Evolutionary conservation across 2,329 filamentous ascomycete species (phyloP), one percentile per base, ranked within the genome.

Genomic region (Phialophora tarda): DNA sequence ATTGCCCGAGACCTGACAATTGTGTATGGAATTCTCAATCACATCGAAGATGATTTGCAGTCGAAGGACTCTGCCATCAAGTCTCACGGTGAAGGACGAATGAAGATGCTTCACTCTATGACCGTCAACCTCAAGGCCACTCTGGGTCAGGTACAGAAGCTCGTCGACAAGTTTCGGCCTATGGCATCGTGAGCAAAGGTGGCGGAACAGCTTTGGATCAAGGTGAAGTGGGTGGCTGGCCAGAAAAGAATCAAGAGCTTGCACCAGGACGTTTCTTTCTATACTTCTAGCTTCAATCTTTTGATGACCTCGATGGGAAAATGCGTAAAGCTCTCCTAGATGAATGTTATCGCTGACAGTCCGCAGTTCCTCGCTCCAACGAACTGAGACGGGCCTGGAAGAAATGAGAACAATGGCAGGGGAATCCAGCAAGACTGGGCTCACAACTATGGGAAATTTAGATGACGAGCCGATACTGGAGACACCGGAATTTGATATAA

Each of bases 221-320:
- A 50, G 47, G 47, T 50, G 47, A 50, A 24, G n/a, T 50, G 47
- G 47, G 23, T 50, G n/a, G 47, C 47, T 17, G 47, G 47, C 7
- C 47, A 50, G 21, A 10, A 21, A 21, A 50, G 21, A 17, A 50
- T 50, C 59, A 55, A 55, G 23, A 32, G 47, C 11, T n/a, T 62
- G n/a, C 59, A 62, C 26, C 59, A 55, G 26, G 47, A 34, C 59
- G 55, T 62, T 34, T 55, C 47, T n/a, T 51, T 51, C 47, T 21
- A 50, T 24, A 50, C 24, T 24, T 50, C 21, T 21, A 50, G 47
- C 38, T 60, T 60, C 57, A 51, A 47, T 21, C 57, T 60, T 17
- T 26, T 60, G n/a, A 60, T 60, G 57, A 60, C 57, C 11, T 48
- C 57, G 8, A 60, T 60, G 57, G 38, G 57, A 38, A 60, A 60